These are phyloP conservation scores for Proteromonas lacertae DNA, from an alignment of 352 stramenopile species.

Conservation along the genomic window DNA sequence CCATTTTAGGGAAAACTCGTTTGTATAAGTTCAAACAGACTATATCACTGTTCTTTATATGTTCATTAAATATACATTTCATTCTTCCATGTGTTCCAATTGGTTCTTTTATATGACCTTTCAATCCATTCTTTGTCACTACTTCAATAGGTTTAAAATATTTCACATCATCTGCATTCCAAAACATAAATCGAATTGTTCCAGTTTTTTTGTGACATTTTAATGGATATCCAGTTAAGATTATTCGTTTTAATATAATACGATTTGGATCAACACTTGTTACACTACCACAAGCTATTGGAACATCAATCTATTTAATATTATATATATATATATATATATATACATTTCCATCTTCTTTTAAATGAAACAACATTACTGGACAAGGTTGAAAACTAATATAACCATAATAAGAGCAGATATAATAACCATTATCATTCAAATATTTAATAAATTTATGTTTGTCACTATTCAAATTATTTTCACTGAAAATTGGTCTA, in stretches of 20 bases:
- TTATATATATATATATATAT: background rate
- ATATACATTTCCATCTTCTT: background rate
- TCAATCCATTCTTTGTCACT: slow-evolving; percentile 80
- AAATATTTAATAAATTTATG: slow-evolving; percentile 34
- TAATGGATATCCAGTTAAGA: slow-evolving; percentile 85
- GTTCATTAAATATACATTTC: slow-evolving; percentile 94
- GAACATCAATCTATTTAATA: slow-evolving; percentile 8
- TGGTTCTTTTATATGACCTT: slow-evolving; percentile 83
- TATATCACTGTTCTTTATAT: slow-evolving; percentile 91
- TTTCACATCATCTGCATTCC: background rate
- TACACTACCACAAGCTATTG: slow-evolving; percentile 68
- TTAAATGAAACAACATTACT: background rate
- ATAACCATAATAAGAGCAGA: background rate
- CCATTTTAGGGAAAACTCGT: slow-evolving; percentile 92
- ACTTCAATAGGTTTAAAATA: slow-evolving; percentile 95
- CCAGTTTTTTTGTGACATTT: slow-evolving; percentile 89
- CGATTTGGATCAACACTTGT: slow-evolving; percentile 79
- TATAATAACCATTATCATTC: background rate
- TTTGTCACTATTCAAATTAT: slow-evolving; percentile 92
- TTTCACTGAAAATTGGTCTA: slow-evolving; percentile 73
- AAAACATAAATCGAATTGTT: slow-evolving; percentile 87
- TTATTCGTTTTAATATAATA: slow-evolving; percentile 83
- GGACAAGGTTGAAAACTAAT: background rate
- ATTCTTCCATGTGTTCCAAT: slow-evolving; percentile 91
- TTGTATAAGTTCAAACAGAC: slow-evolving; percentile 96